Evolutionary conservation across 2,329 filamentous ascomycete species (phyloP).

Genomic region (Bipolaris sorokiniana): DNA sequence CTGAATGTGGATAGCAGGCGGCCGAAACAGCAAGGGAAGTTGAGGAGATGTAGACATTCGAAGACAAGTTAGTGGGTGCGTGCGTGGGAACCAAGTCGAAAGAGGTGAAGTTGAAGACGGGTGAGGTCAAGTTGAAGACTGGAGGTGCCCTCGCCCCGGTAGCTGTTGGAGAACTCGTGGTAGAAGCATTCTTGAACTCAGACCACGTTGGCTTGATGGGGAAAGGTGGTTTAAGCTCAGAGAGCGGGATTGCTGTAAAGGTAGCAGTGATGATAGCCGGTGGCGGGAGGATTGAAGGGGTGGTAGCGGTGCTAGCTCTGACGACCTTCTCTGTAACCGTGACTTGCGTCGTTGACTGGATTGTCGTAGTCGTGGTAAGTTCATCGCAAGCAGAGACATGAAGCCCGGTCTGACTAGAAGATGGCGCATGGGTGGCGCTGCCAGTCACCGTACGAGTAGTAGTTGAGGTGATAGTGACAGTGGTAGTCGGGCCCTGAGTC

Average conservation of each 20-base stretch:
- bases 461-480: conserved; percentile 28
- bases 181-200: not conserved
- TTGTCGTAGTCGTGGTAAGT: conserved; percentile 22
- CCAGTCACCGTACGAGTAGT: conserved; percentile 18
- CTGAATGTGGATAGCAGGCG: not conserved
- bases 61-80: conserved; percentile 4
- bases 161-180: not conserved
- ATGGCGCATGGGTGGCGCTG: not conserved
- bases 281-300: not conserved
- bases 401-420: not conserved
- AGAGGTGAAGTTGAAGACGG: not conserved
- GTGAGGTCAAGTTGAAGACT: not conserved
- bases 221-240: not conserved
- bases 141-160: not conserved
- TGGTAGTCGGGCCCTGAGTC: conserved; percentile 12
- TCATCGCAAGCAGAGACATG: conserved; percentile 7
- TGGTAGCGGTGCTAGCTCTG: not conserved
- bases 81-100: not conserved
- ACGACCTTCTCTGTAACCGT: conserved; percentile 1
- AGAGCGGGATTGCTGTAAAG: conserved; percentile 4
- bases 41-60: not conserved
- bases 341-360: conserved; percentile 21
- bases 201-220: not conserved
- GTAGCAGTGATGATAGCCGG: not conserved
- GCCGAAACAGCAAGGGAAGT: not conserved